Evolutionary conservation across 2,329 filamentous ascomycete species (phyloP), one percentile per base, ranked within the genome.

Genomic region (Hypoxylon sp.): DNA sequence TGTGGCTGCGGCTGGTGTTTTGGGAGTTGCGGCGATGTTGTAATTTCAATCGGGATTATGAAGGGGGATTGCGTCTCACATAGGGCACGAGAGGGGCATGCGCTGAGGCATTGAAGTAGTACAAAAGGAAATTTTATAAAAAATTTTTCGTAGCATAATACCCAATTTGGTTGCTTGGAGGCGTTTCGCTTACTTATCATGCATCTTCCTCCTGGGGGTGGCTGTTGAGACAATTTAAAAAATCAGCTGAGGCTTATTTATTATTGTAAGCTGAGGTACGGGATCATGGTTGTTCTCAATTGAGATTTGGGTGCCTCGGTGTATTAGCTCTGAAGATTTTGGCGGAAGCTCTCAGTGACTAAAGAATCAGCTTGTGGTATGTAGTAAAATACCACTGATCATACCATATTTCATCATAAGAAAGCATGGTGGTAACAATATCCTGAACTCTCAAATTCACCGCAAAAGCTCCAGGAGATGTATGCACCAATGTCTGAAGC

Each of bases 11-110:
- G 73, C 73, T 32, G 73, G 71, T 32, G 30, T 73, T 37, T 41
- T 74, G n/a, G 73, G 73, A 46, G 71, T 65, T n/a, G 72, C 63
- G 2, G 79, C 81, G 2, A 79, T 81, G 7, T 59, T 74, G 21
- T 74, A 50, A 63, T n/a, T 16, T 7, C 12, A 25, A 16, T 9
- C 12, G 23, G 32, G 52, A 14, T 7, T 4, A 19, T n/a, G n/a
- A 8, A 21, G 11, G 23, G 2, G 14, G 8, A 53, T 39, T 39
- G 27, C 11, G 51, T 7, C n/a, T n/a, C 7, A 16, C 23, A 23
- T 29, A 12, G 5, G 8, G 16, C 8, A 11, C 4, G 3, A 21
- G 16, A 11, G 37, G 37, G 11, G 37, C 7, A 19, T 41, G 37
- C n/a, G 37, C 7, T 21, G 21, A 14, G 37, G 16, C 37, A 21